phyloP scores from a whole-genome alignment of 2,329 filamentous ascomycete species.

The Gnomoniopsis sp. region DNA sequence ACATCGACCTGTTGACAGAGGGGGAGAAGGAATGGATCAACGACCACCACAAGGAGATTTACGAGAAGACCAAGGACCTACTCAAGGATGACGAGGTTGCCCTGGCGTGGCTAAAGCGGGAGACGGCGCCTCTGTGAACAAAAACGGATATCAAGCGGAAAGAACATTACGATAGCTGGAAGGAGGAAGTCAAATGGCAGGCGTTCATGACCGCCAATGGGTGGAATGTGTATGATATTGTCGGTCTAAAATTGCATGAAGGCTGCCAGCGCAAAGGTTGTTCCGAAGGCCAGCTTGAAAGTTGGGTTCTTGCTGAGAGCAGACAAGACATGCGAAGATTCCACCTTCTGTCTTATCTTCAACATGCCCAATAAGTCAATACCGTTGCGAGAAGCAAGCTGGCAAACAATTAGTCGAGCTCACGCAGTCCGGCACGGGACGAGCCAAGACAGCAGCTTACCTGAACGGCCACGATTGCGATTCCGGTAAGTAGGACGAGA shows the following conservation, averaged over 20 bases:
- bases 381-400: conserved; percentile 43
- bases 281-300: conserved; percentile 68
- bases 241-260: conserved; percentile 47
- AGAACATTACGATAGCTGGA: not conserved
- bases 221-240: conserved; percentile 4
- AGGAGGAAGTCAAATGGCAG: not conserved
- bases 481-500: conserved; percentile 63
- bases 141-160: not conserved
- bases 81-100: conserved; percentile 72
- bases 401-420: not conserved
- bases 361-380: conserved; percentile 36
- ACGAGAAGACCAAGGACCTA: conserved; percentile 73
- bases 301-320: conserved; percentile 55
- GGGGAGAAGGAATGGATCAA: conserved; percentile 85
- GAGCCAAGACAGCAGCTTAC: conserved; percentile 35
- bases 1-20: conserved; percentile 66
- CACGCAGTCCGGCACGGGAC: not conserved
- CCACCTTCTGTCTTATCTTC: conserved; percentile 33
- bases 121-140: conserved; percentile 62
- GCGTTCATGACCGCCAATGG: not conserved
- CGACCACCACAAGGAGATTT: conserved; percentile 75
- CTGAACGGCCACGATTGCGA: conserved; percentile 61
- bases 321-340: conserved; percentile 39
- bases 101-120: conserved; percentile 77
- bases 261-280: conserved; percentile 68